Evolutionary conservation across 2,329 filamentous ascomycete genomes (phyloP).

Genomic region (Diaporthe ampelina): DNA sequence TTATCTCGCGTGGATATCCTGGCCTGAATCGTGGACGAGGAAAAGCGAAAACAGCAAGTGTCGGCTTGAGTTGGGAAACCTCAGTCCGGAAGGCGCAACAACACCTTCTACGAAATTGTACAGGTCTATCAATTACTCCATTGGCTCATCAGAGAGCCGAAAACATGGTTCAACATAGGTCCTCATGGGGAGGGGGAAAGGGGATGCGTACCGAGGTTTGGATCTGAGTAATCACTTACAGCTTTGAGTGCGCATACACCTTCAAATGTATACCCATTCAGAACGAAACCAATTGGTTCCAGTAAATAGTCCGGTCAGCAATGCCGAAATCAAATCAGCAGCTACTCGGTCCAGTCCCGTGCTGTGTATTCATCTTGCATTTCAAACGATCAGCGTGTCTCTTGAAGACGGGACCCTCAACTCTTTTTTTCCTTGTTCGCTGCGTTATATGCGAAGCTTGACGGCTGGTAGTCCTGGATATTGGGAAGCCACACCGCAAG

Average conservation of each 20-base stretch:
- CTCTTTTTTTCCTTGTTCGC: no score
- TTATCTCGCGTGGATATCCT: neutral
- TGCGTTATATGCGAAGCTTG: neutral
- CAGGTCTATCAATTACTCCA: neutral
- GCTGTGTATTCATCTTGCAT: neutral
- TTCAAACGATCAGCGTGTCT: neutral
- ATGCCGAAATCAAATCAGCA: neutral
- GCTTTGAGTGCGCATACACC: no score
- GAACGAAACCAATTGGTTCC: no score
- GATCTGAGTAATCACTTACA: neutral
- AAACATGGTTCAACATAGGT: neutral
- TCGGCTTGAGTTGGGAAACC: neutral
- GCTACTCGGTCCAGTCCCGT: neutral
- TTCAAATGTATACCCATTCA: no score
- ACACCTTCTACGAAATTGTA: neutral
- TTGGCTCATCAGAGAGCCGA: neutral
- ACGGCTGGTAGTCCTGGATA: neutral
- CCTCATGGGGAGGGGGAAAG: neutral
- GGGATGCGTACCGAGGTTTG: neutral
- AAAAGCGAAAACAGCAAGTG: constrained; percentile 1
- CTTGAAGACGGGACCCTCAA: neutral
- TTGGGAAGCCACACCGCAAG: neutral
- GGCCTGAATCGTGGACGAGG: neutral
- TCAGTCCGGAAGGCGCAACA: neutral
- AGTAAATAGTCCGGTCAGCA: neutral